Percentiles rank a stretch among this genome's conserved stretches.
phyloP scores from a whole-genome alignment of 148 eudicot genomes.

The Fallopia convolvulus region DNA sequence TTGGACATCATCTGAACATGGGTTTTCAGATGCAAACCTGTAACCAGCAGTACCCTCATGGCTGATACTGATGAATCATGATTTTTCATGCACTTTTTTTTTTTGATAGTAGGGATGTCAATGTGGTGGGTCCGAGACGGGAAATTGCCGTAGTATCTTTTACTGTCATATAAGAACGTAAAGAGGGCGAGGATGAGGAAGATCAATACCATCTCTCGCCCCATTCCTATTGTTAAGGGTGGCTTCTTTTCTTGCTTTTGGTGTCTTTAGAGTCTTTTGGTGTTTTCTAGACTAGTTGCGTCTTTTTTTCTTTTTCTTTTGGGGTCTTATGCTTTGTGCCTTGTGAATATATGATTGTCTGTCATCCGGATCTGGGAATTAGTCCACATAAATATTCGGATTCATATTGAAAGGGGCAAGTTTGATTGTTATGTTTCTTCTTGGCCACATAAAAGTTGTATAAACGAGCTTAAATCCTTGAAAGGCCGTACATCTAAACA shows the following conservation, averaged over 20 bases:
- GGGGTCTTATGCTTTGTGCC: conserved; percentile 5
- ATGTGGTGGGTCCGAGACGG: background rate
- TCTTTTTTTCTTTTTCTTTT: background rate
- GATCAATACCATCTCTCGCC: background rate
- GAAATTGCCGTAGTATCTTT: background rate
- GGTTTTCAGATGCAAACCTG: background rate
- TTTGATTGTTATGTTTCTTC: background rate
- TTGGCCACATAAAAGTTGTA: background rate
- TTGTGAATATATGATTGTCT: conserved; percentile 3
- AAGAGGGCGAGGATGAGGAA: background rate
- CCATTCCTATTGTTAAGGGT: background rate
- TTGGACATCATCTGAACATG: conserved; percentile 6
- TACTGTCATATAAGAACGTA: background rate
- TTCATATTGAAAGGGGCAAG: background rate
- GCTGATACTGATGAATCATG: background rate
- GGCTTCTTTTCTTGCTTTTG: background rate
- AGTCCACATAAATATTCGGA: background rate
- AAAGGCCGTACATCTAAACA: background rate
- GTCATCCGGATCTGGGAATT: conserved; percentile 2
- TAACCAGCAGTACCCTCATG: background rate
- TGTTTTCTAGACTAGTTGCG: background rate
- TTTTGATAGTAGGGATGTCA: background rate
- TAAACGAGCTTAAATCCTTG: background rate
- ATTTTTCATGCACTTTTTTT: background rate
- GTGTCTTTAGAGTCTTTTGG: background rate